A percentile compares a stretch with the other conserved stretches of the same genome.
Conservation (phyloP, 768 basidiomycete genomes). For the Tricholoma furcatifolium region DNA sequence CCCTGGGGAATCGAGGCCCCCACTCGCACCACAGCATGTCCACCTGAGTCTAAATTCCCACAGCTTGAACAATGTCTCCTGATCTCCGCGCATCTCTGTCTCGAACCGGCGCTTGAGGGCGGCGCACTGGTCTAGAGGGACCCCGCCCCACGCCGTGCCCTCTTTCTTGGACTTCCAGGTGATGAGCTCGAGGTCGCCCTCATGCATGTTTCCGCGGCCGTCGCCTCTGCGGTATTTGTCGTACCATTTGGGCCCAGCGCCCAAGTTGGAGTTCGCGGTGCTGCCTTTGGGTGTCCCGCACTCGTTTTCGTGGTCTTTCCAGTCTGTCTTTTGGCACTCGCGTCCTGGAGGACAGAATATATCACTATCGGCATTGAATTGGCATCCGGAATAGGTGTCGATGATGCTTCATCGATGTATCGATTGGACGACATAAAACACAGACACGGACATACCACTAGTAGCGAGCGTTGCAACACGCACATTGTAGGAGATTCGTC, state of each 20-base stretch:
- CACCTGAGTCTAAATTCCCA: slow-evolving; percentile 33
- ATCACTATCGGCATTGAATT: background rate
- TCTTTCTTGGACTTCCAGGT: slow-evolving; percentile 29
- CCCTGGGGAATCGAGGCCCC: slow-evolving; percentile 29
- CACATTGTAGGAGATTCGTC: slow-evolving; percentile 8
- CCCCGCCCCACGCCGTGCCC: slow-evolving; percentile 30
- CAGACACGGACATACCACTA: slow-evolving; percentile 11
- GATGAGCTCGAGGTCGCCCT: slow-evolving; percentile 35
- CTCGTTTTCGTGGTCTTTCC: slow-evolving; percentile 27
- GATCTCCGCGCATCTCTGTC: slow-evolving; percentile 24
- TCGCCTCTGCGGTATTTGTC: slow-evolving; percentile 29
- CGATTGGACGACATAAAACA: no score
- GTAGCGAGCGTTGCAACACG: slow-evolving; percentile 8
- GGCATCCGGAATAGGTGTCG: no score
- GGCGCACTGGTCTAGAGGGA: slow-evolving; percentile 24
- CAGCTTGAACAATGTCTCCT: slow-evolving; percentile 26
- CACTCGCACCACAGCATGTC: slow-evolving; percentile 38
- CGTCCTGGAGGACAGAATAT: slow-evolving; percentile 14
- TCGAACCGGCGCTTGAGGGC: slow-evolving; percentile 28
- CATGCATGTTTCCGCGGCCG: slow-evolving; percentile 29
- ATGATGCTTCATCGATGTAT: no score
- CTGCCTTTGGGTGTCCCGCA: no score
- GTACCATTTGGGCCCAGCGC: slow-evolving; percentile 24
- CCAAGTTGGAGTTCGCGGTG: no score
- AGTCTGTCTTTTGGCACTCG: slow-evolving; percentile 28